These are phyloP conservation scores for Fomitiporia mediterranea DNA, from an alignment of 1,284 basidiomycete species.

Conservation along the genomic window DNA sequence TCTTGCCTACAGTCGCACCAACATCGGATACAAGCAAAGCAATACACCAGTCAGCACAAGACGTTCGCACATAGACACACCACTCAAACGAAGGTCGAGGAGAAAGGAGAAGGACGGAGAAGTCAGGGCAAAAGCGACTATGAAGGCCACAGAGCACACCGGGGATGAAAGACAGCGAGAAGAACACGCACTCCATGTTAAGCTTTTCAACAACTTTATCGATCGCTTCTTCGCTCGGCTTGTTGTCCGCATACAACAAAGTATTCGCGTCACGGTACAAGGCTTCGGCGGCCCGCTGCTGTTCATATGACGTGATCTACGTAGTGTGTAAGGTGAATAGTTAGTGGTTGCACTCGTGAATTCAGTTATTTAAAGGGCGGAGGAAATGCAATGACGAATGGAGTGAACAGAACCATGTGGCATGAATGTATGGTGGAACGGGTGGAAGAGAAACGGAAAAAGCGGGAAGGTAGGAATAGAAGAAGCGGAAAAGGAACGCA, in stretches of 20 bases:
- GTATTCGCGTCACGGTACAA: constrained; percentile 90
- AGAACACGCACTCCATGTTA: constrained; percentile 80
- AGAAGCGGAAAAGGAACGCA: constrained; percentile 23
- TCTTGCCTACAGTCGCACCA: constrained; percentile 70
- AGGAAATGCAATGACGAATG: background rate
- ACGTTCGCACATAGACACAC: too few species aligned
- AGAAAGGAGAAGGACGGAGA: constrained; percentile 12
- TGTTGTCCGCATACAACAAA: constrained; percentile 89
- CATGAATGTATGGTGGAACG: background rate
- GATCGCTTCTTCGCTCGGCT: constrained; percentile 91
- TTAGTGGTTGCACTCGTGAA: background rate
- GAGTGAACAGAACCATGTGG: background rate
- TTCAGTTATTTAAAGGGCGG: background rate
- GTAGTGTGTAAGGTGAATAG: background rate
- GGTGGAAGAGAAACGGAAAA: background rate
- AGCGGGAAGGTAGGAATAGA: background rate
- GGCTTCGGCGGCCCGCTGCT: constrained; percentile 68
- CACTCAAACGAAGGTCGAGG: background rate
- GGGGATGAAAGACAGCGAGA: background rate
- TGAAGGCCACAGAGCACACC: too few species aligned
- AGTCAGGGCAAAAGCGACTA: background rate
- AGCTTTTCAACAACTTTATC: constrained; percentile 90
- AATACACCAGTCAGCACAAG: too few species aligned
- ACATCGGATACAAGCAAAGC: too few species aligned
- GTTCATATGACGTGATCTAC: constrained; percentile 54